Evolutionary conservation across 164 flowering plant species (phyloP), one percentile per base, ranked within the genome.

Genomic region (Cinnamomum chago): DNA sequence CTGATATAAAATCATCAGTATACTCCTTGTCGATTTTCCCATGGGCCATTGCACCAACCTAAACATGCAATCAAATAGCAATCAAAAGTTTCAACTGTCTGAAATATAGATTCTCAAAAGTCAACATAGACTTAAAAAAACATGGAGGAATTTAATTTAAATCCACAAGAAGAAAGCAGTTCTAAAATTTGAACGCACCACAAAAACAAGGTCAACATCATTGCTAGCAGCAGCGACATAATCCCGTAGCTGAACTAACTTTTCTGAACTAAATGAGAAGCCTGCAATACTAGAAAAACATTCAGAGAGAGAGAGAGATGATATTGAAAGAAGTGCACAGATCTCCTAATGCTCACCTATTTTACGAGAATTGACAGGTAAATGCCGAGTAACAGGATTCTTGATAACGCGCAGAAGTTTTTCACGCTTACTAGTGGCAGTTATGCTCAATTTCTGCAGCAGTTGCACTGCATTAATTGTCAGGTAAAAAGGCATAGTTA

Each of bases 41-140:
- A 81, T 89, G 95, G 70, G 93, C 83, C 95, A 92, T 90, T 51
- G 95, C 92, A 79, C 97, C 97, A 71, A 90, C 90, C 97, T 92
- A 81, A 70, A 78, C 52, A 47, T 4, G 58, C 15, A 20, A 68
- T 64, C 5, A 76, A 24, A 55, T 60, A 27, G 70, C 22, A 74
- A 18, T 20, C 13, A 18, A 50, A 20, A 66, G 20, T 17, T 6
- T 14, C 22, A 74, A 22, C 40, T 11, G 25, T n/a, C 35, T 23
- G 28, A 40, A 73, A 64, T 62, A 62, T 2, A 33, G 6, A 25
- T 12, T 30, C 23, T 15, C 17, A 35, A 35, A 35, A 35, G 47
- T 35, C 47, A 5, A 5, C 7, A 35, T 6, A 55, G 60, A 14
- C n/a, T 18, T 52, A 12, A 52, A 52, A 52, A 17, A 52, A 52